Base-by-base conservation (phyloP, 1,284 basidiomycete species). In the Cutaneotrichosporon daszewskae region DNA sequence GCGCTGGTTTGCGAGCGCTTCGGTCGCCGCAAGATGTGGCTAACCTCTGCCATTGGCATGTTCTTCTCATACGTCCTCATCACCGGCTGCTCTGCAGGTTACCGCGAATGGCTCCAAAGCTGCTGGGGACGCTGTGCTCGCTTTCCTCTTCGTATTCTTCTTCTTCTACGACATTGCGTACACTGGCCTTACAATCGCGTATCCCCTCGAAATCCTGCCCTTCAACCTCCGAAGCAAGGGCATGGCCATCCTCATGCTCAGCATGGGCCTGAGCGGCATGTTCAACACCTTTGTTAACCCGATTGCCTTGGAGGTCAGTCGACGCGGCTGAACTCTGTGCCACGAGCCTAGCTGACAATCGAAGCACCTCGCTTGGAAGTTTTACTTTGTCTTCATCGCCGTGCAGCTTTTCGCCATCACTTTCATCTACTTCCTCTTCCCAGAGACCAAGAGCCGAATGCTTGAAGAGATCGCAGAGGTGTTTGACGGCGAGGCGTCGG, bases 361-460 rank as follows among this genome's bases (percentile, higher is more conserved):
- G n/a, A n/a, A n/a, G n/a, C n/a, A n/a, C n/a, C n/a, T 53, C 45
- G 51, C 47, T 6, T 66, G 57, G 56, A 55, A 55, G 44, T 63
- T 58, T 46, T 62, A 62, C 51, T 48, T 58, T 34, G 57, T 63
- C 34, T 66, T 61, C 50, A 49, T 53, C 18, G 54, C 20, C 27
- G 31, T 58, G 32, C 38, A 53, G n/a, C 19, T 49, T 5, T 18
- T 45, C 20, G 43, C 44, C 24, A 43, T 54, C 22, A 13, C 42
- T 16, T 25, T 28, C 16, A 51, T 53, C 45, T 53, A 44, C 32
- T 47, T 55, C 31, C 38, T 45, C 24, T 53, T 42, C 40, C 54
- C 54, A 33, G 58, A 64, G 43, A 60, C 60, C 1, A 55, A 54
- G 40, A 54, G 54, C 27, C 41, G 48, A 13, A 45, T 52, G 12